Conservation (phyloP, 306 rosid species). For the Inga oerstediana region DNA sequence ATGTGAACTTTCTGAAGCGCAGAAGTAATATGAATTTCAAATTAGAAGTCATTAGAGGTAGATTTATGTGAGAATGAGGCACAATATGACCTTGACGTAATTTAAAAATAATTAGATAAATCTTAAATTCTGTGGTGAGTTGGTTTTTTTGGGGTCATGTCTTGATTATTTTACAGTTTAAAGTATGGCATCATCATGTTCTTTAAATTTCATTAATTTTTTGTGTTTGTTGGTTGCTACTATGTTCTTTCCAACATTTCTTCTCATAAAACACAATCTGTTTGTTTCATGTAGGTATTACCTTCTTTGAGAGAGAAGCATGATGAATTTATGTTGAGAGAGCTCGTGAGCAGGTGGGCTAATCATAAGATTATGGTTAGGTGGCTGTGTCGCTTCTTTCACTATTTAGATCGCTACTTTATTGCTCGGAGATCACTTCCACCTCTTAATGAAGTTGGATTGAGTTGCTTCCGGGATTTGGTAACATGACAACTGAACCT, state of each 20-base stretch:
- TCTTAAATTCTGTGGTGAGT: not conserved
- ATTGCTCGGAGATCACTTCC: constrained; percentile 81
- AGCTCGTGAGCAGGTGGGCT: constrained; percentile 80
- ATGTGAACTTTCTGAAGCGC: not conserved
- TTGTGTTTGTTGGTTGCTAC: not conserved
- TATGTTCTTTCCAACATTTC: constrained; percentile 8
- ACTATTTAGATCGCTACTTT: constrained; percentile 77
- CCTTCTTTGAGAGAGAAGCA: constrained; percentile 85
- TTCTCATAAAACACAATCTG: constrained; percentile 1
- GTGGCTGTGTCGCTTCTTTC: constrained; percentile 73
- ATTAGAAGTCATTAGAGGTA: not conserved
- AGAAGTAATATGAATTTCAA: not conserved
- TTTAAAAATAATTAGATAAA: not conserved
- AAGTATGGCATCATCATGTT: not conserved
- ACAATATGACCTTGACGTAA: not conserved
- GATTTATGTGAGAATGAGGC: not conserved
- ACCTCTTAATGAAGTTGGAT: constrained; percentile 73
- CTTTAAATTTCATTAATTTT: not conserved
- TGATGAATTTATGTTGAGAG: constrained; percentile 79
- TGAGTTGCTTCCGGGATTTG: constrained; percentile 76
- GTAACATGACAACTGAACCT: constrained; percentile 42
- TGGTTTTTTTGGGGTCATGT: not conserved
- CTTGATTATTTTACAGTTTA: not conserved
- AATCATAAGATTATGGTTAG: constrained; percentile 77
- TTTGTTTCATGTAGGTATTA: constrained; percentile 53